Conservation (phyloP, 345 rosid species). For the Moricandia moricandioides region DNA sequence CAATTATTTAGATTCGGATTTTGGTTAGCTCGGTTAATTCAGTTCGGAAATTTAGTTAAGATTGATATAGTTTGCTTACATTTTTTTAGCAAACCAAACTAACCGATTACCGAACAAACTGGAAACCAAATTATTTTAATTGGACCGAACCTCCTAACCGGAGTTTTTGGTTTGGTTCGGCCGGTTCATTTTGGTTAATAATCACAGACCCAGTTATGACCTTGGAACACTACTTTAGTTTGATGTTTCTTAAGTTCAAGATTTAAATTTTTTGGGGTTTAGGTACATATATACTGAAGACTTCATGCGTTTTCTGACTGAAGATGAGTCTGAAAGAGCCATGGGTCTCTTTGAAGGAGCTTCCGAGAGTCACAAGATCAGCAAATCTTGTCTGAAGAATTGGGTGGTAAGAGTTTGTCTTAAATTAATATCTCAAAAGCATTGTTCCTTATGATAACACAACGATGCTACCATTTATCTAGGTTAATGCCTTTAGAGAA, state of each 20-base stretch:
- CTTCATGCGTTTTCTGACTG: conserved; percentile 61
- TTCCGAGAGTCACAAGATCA: conserved; percentile 52
- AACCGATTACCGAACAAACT: no score
- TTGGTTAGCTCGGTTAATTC: no score
- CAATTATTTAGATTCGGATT: no score
- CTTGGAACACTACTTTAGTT: not conserved
- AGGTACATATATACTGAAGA: conserved; percentile 73
- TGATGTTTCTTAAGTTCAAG: not conserved
- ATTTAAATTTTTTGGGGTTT: not conserved
- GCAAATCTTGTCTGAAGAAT: conserved; percentile 65
- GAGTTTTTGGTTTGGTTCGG: no score
- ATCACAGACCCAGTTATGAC: no score
- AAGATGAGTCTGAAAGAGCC: conserved; percentile 66
- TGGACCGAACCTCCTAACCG: no score
- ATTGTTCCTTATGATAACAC: not conserved
- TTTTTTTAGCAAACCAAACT: no score
- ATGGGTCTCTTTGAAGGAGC: conserved; percentile 53
- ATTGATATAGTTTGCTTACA: no score
- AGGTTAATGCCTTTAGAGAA: conserved; percentile 93
- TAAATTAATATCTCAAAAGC: not conserved
- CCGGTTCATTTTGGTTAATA: no score
- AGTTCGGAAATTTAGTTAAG: no score
- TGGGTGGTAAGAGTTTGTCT: conserved; percentile 71
- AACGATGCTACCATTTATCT: not conserved
- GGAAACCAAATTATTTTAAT: no score